Evolutionary conservation across 495 filamentous ascomycete genomes (phyloP), one percentile per base, ranked within the genome.

Genomic region (Talaromyces wortmannii): DNA sequence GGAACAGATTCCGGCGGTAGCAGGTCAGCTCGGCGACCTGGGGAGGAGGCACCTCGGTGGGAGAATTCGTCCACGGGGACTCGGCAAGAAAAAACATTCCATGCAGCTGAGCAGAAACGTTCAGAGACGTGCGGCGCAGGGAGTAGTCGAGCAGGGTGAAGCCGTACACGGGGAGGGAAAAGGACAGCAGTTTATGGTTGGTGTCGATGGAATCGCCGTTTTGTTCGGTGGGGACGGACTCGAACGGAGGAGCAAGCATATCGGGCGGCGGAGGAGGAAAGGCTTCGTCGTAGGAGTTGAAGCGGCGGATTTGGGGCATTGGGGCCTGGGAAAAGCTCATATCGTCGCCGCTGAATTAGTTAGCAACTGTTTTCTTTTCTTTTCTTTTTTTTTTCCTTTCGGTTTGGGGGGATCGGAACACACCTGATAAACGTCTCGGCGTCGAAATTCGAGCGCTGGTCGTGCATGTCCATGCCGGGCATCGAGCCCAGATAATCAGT

Each of bases 41-140:
- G 49, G 75, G 72, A 1, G 90, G 87, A 33, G 53, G 47, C 8
- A 42, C 61, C 15, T 57, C 46, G 42, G 51, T 58, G 18, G 61
- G 43, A 45, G 58, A 60, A 32, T 60, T 62, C 2, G 56, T 59
- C 23, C 45, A 82, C 12, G 89, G 86, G 57, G 91, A 73, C 72
- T 96, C 91, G 49, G 91, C 91, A 6, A 96, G 81, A 63, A 94
- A 95, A 73, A 96, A 96, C 90, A 95, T 95, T 73, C 91, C 91
- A 64, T 94, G 89, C 31, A 96, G 72, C 68, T 95, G 91, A 45
- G 90, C 90, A 7, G 86, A 82, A 65, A 95, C 83, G 32, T 80
- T 78, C 18, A 90, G 65, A 6, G 74, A 76, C 6, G 78, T 72
- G 63, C 81, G 68, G 51, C 82, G 78, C 67, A 82, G 76, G 57